phyloP scores from a whole-genome alignment of 176 grass and related monocot genomes.

The Eleusine coracana region DNA sequence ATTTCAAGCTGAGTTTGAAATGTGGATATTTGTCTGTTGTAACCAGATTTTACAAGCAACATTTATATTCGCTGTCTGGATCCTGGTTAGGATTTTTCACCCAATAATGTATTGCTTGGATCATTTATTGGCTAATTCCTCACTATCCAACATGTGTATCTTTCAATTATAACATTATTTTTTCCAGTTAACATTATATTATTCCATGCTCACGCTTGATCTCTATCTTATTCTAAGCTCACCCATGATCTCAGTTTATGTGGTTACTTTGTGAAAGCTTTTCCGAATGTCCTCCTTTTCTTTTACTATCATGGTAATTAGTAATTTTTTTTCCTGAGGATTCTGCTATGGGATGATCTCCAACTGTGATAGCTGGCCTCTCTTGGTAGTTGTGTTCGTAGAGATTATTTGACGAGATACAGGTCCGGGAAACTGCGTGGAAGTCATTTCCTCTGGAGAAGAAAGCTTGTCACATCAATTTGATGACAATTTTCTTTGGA shows the following conservation, averaged over 20 bases:
- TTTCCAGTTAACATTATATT: not conserved
- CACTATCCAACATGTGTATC: not conserved
- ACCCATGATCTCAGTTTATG: conserved; percentile 18
- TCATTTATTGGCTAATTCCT: conserved; percentile 16
- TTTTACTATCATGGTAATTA: not conserved
- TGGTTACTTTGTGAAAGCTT: conserved; percentile 15
- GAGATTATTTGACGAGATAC: not conserved
- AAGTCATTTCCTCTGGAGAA: not conserved
- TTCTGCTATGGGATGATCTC: not conserved
- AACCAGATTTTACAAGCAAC: not conserved
- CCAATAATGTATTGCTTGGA: not conserved
- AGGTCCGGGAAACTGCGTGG: not conserved
- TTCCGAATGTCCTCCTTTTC: not conserved
- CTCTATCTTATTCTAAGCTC: conserved; percentile 1
- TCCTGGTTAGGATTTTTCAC: not conserved
- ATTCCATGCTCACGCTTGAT: not conserved
- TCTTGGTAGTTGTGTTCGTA: not conserved
- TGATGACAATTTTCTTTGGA: not conserved
- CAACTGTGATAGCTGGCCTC: not conserved
- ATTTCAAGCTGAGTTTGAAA: conserved; percentile 2
- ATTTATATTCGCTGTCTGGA: not conserved
- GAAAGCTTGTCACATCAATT: conserved; percentile 27
- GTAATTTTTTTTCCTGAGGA: conserved; percentile 12
- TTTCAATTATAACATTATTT: not conserved
- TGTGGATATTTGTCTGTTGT: not conserved